Evolutionary conservation across 371 early-diverging fungal species (phyloP).

Genomic region (Blakeslea trispora): DNA sequence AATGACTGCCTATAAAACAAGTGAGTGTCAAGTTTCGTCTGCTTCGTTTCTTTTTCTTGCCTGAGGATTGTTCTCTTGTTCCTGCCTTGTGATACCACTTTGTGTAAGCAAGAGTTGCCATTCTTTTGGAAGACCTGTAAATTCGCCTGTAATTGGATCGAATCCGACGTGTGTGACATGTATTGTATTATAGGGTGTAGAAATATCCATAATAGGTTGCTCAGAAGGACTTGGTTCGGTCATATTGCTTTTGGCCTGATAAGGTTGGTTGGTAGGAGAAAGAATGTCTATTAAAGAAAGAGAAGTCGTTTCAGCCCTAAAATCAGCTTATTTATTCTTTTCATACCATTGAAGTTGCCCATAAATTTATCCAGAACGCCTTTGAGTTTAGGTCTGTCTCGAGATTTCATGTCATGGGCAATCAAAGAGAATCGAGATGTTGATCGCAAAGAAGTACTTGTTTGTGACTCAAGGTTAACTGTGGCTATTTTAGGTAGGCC

Average conservation of each 20-base stretch:
- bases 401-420: slow-evolving; percentile 13
- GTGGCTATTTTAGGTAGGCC: not conserved
- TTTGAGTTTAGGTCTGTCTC: slow-evolving; percentile 46
- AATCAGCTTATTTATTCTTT: too few relatives aligned
- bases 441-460: slow-evolving; percentile 1
- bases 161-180: slow-evolving; percentile 93
- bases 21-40: too few relatives aligned
- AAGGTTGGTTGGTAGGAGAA: slow-evolving; percentile 1
- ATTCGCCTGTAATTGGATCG: slow-evolving; percentile 82
- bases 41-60: too few relatives aligned
- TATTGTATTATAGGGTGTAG: slow-evolving; percentile 91
- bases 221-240: slow-evolving; percentile 64
- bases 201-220: slow-evolving; percentile 70
- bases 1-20: slow-evolving; percentile 69
- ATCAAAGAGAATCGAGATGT: not conserved
- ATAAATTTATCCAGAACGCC: slow-evolving; percentile 46
- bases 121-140: slow-evolving; percentile 88
- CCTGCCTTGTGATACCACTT: slow-evolving; percentile 91
- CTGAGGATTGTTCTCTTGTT: slow-evolving; percentile 92
- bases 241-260: slow-evolving; percentile 66
- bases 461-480: not conserved
- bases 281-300: slow-evolving; percentile 44
- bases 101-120: slow-evolving; percentile 87
- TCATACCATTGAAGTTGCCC: slow-evolving; percentile 44
- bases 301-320: too few relatives aligned